These are phyloP conservation scores for Fusarium camptoceras DNA, from an alignment of 2,329 filamentous ascomycete genomes.

Conservation along the genomic window DNA sequence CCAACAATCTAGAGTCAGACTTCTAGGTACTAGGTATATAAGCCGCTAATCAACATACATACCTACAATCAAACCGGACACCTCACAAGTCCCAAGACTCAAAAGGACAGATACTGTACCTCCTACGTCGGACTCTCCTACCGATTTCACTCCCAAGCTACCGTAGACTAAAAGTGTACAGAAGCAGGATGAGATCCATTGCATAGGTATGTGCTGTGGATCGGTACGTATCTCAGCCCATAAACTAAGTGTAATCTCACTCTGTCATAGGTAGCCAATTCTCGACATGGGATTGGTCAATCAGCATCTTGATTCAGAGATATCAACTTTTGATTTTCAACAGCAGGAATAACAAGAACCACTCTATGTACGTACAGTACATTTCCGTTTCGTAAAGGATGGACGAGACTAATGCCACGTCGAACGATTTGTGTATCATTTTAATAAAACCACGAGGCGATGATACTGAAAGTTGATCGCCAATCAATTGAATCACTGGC, in stretches of 20 bases:
- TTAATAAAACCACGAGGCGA: neutral
- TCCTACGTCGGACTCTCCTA: constrained; percentile 11
- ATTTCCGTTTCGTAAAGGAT: constrained; percentile 6
- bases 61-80: neutral
- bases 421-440: constrained; percentile 14
- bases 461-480: constrained; percentile 4
- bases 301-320: constrained; percentile 30
- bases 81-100: neutral
- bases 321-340: constrained; percentile 39
- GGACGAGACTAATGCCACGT: constrained; percentile 22
- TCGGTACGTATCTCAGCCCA: constrained; percentile 28
- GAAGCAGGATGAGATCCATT: constrained; percentile 4
- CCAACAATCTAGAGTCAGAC: constrained; percentile 2
- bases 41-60: neutral
- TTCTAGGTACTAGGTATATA: neutral
- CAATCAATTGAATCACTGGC: constrained; percentile 11
- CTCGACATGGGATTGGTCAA: constrained; percentile 34
- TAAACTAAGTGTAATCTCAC: constrained; percentile 42
- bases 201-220: constrained; percentile 19
- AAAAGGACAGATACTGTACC: neutral
- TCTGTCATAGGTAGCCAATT: constrained; percentile 41
- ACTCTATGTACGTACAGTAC: neutral
- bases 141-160: constrained; percentile 6
- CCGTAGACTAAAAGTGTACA: neutral
- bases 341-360: constrained; percentile 19